Evolutionary conservation across 2,329 filamentous ascomycete species (phyloP).

Genomic region (Thielaviopsis populi): DNA sequence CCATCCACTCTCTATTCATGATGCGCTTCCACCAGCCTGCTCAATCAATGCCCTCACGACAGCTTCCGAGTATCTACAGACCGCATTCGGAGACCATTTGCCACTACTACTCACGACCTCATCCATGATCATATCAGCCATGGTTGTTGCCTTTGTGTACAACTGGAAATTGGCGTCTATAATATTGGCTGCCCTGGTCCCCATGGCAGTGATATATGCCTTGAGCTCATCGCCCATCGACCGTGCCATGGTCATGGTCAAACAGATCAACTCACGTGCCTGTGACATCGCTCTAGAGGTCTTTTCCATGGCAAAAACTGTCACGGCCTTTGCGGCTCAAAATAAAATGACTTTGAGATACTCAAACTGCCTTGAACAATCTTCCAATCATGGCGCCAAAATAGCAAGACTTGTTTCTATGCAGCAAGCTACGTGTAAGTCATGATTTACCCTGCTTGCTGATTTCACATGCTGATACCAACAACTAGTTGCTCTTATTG

Average conservation of each 20-base stretch:
- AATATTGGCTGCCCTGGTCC: slow-evolving; percentile 31
- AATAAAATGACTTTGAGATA: slow-evolving; percentile 25
- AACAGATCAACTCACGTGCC: slow-evolving; percentile 26
- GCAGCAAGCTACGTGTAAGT: slow-evolving; percentile 20
- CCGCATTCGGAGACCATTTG: slow-evolving; percentile 39
- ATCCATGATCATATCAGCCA: slow-evolving; percentile 29
- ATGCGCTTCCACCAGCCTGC: slow-evolving; percentile 34
- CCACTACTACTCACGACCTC: slow-evolving; percentile 29
- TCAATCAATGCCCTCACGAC: slow-evolving; percentile 38
- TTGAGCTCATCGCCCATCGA: slow-evolving; percentile 24
- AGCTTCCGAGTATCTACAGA: slow-evolving; percentile 37
- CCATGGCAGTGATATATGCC: slow-evolving; percentile 25
- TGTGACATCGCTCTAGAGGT: slow-evolving; percentile 28
- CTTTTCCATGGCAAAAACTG: slow-evolving; percentile 29
- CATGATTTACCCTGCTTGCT: neutral
- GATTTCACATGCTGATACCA: neutral
- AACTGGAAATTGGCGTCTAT: slow-evolving; percentile 38
- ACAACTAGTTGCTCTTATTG: slow-evolving; percentile 8
- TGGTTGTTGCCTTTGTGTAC: slow-evolving; percentile 37
- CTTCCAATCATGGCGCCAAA: slow-evolving; percentile 22
- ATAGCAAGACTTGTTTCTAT: slow-evolving; percentile 20
- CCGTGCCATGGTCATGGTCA: slow-evolving; percentile 23
- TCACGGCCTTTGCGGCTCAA: slow-evolving; percentile 30
- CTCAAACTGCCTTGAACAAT: slow-evolving; percentile 24
- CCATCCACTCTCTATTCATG: slow-evolving; percentile 35